phyloP scores from a whole-genome alignment of 2,329 filamentous ascomycete species.

The Colletotrichum navitas region DNA sequence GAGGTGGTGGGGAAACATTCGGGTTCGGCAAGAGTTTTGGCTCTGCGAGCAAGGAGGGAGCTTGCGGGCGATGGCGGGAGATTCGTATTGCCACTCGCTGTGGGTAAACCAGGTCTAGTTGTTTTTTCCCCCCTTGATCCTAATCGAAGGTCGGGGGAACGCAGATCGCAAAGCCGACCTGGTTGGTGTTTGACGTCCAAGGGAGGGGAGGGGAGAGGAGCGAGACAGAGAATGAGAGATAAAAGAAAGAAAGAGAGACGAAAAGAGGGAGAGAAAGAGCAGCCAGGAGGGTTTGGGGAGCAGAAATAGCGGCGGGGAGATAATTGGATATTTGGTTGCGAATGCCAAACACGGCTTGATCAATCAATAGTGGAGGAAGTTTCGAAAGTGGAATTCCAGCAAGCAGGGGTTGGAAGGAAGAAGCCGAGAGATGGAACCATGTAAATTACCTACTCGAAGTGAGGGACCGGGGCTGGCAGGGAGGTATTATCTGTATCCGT shows the following conservation, averaged over 20 bases:
- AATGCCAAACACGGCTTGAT: slow-evolving; percentile 30
- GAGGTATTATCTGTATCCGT: slow-evolving; percentile 7
- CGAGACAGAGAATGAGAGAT: neutral
- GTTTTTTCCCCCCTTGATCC: slow-evolving; percentile 6
- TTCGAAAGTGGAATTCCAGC: slow-evolving; percentile 33
- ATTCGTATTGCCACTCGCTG: slow-evolving; percentile 24
- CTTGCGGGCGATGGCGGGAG: slow-evolving; percentile 29
- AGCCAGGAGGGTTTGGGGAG: neutral
- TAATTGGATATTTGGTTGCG: slow-evolving; percentile 41
- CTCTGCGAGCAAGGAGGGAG: slow-evolving; percentile 27
- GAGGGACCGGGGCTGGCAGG: neutral
- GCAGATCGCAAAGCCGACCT: slow-evolving; percentile 28
- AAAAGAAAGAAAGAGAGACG: neutral
- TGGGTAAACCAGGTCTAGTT: slow-evolving; percentile 26
- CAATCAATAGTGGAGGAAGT: slow-evolving; percentile 31
- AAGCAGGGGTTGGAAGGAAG: slow-evolving; percentile 34
- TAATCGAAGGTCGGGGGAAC: slow-evolving; percentile 13
- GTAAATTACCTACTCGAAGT: neutral
- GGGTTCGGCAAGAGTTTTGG: slow-evolving; percentile 13
- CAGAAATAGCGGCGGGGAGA: slow-evolving; percentile 34
- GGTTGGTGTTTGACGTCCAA: slow-evolving; percentile 28
- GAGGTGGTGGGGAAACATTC: slow-evolving; percentile 17
- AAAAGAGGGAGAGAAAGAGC: neutral
- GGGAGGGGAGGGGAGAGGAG: slow-evolving; percentile 5
- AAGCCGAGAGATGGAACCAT: slow-evolving; percentile 29